Evolutionary conservation across 495 filamentous ascomycete species (phyloP).

Genomic region (Aspergillus baeticus): DNA sequence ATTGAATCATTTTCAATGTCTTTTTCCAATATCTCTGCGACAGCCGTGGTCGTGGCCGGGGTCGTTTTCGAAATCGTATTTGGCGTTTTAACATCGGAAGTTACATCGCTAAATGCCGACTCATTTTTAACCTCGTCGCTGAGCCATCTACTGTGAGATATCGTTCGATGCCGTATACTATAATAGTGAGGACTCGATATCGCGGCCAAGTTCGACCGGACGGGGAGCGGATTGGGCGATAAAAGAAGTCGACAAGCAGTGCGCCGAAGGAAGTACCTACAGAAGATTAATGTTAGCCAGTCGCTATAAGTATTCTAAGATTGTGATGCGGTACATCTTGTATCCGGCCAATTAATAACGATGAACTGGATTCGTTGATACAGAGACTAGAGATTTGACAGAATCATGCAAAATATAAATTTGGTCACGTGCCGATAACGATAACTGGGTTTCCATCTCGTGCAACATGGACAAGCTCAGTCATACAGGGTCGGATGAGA

Average conservation of each 20-base stretch:
- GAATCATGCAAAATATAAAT: not conserved
- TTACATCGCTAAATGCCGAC: not conserved
- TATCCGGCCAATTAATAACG: not conserved
- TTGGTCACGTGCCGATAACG: not conserved
- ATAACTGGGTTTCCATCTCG: too few relatives aligned
- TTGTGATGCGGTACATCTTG: not conserved
- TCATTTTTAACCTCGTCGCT: conserved; percentile 35
- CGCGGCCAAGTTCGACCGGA: conserved; percentile 42
- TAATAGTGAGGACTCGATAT: conserved; percentile 27
- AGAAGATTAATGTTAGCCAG: conserved; percentile 1
- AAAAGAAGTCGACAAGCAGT: conserved; percentile 56
- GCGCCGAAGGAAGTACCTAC: conserved; percentile 50
- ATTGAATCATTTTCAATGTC: conserved; percentile 17
- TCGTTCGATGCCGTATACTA: conserved; percentile 18
- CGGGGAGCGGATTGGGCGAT: conserved; percentile 43
- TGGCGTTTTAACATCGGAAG: not conserved
- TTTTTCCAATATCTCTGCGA: not conserved
- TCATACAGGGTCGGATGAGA: too few relatives aligned
- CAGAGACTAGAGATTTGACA: not conserved
- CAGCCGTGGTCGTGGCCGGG: not conserved
- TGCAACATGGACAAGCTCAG: too few relatives aligned
- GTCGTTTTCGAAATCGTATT: not conserved
- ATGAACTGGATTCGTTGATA: not conserved
- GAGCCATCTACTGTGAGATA: conserved; percentile 42
- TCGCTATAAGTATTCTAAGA: not conserved